These are phyloP conservation scores for Phlyctochytrium bullatum DNA, from an alignment of 192 early-diverging fungal species.

Conservation along the genomic window DNA sequence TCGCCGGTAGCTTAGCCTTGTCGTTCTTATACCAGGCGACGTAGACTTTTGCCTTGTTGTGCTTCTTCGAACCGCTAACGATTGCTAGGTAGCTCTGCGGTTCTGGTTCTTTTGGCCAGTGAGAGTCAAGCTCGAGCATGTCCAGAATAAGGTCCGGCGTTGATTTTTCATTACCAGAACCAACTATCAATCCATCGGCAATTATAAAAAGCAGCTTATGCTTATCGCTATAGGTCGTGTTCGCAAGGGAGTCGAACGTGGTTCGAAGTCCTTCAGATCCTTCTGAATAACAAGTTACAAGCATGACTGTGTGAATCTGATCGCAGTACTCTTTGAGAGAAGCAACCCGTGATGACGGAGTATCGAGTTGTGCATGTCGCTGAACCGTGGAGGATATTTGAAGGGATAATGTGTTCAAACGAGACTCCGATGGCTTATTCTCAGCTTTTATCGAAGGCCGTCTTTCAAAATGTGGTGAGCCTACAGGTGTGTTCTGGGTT, in stretches of 20 bases:
- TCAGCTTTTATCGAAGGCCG: neutral
- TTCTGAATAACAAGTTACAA: slow-evolving; percentile 94
- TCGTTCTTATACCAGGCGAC: slow-evolving; percentile 47
- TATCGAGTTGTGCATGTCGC: neutral
- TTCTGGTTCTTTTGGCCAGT: slow-evolving; percentile 39
- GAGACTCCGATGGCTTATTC: neutral
- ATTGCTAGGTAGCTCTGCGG: slow-evolving; percentile 71
- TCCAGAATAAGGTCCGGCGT: slow-evolving; percentile 85
- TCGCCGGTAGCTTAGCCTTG: slow-evolving; percentile 40
- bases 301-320: slow-evolving; percentile 73
- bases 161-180: slow-evolving; percentile 72
- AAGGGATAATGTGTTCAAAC: neutral
- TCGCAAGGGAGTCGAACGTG: slow-evolving; percentile 84
- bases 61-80: slow-evolving; percentile 82
- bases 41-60: slow-evolving; percentile 86
- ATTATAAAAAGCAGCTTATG: slow-evolving; percentile 89
- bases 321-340: slow-evolving; percentile 39
- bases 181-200: slow-evolving; percentile 71
- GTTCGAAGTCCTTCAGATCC: slow-evolving; percentile 40
- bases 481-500: neutral
- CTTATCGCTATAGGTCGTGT: slow-evolving; percentile 79
- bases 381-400: neutral
- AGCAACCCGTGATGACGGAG: neutral
- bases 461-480: neutral
- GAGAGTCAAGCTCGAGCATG: slow-evolving; percentile 61